Percentiles rank a stretch among this genome's conserved stretches.
Evolutionary conservation across 2,329 filamentous ascomycete genomes (phyloP).

Genomic region (Monilinia polystroma): DNA sequence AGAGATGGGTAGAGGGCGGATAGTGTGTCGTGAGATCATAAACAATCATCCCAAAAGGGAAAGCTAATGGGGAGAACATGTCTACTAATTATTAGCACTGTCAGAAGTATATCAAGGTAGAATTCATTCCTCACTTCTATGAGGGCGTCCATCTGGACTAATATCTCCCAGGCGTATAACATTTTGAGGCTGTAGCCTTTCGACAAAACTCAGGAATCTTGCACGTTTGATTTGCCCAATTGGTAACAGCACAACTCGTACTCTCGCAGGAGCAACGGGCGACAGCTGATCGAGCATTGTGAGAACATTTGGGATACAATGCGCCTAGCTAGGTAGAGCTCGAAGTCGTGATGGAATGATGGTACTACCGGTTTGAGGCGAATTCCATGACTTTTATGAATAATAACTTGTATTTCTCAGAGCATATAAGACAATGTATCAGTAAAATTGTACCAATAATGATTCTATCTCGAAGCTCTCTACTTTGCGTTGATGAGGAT

Average conservation of each 20-base stretch:
- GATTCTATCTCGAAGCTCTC: slow-evolving; percentile 7
- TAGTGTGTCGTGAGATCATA: slow-evolving; percentile 83
- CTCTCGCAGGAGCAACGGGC: slow-evolving; percentile 85
- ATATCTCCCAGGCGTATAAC: slow-evolving; percentile 83
- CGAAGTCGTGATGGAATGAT: background rate
- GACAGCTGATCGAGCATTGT: slow-evolving; percentile 88
- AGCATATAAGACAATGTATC: background rate
- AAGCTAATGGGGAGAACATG: slow-evolving; percentile 90
- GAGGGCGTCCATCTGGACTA: slow-evolving; percentile 77
- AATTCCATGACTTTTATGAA: slow-evolving; percentile 8
- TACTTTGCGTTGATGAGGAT: slow-evolving; percentile 9
- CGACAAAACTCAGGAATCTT: slow-evolving; percentile 75
- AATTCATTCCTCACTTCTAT: slow-evolving; percentile 68
- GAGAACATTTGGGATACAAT: slow-evolving; percentile 47
- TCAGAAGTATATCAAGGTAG: slow-evolving; percentile 5
- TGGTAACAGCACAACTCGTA: slow-evolving; percentile 83
- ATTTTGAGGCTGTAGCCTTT: slow-evolving; percentile 74
- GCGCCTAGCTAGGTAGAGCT: slow-evolving; percentile 31
- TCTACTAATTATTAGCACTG: slow-evolving; percentile 52
- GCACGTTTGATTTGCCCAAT: slow-evolving; percentile 81
- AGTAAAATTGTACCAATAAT: background rate
- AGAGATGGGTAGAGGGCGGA: slow-evolving; percentile 74
- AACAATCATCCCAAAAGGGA: slow-evolving; percentile 80
- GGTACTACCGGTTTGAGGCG: slow-evolving; percentile 3
- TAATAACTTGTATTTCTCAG: slow-evolving; percentile 15